Evolutionary conservation across 495 filamentous ascomycete genomes (phyloP).

Genomic region (Trichocladium uniseriatum): DNA sequence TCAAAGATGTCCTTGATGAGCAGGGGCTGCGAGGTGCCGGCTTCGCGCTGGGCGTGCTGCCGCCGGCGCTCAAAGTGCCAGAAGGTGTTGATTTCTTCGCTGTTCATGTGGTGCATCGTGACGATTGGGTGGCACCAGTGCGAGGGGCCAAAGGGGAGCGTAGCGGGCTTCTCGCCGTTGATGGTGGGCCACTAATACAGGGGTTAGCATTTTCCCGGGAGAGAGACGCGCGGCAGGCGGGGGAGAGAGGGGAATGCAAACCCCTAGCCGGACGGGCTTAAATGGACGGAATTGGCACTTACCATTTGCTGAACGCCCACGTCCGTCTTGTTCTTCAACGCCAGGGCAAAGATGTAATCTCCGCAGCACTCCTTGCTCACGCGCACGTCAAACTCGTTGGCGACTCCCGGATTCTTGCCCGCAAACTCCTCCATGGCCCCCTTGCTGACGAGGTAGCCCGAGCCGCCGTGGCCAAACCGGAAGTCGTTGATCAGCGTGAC

Average conservation of each 20-base stretch:
- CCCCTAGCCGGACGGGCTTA: too few species aligned
- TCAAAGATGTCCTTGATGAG: constrained; percentile 40
- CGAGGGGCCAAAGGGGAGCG: constrained; percentile 39
- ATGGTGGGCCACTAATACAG: constrained; percentile 44
- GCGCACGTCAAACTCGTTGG: constrained; percentile 41
- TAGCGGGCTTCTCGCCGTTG: constrained; percentile 45
- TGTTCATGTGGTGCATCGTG: constrained; percentile 52
- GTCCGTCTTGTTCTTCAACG: constrained; percentile 41
- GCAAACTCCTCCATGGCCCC: constrained; percentile 42
- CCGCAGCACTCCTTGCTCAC: constrained; percentile 56
- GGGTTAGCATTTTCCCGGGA: constrained; percentile 5
- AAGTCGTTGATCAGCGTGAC: constrained; percentile 45
- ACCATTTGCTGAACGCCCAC: constrained; percentile 29
- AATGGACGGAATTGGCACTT: constrained; percentile 12
- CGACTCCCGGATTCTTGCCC: constrained; percentile 33
- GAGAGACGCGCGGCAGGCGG: too few species aligned
- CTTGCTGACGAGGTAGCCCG: constrained; percentile 55
- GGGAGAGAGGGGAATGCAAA: too few species aligned
- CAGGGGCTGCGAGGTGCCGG: constrained; percentile 7
- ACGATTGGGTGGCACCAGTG: constrained; percentile 54
- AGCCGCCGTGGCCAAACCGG: constrained; percentile 58
- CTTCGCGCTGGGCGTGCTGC: constrained; percentile 6
- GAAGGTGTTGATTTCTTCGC: constrained; percentile 43
- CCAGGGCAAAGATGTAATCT: constrained; percentile 53
- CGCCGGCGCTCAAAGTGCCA: constrained; percentile 44